These are phyloP conservation scores for Elaeis guineensis DNA, from an alignment of 176 grass and related monocot genomes.

Conservation along the genomic window DNA sequence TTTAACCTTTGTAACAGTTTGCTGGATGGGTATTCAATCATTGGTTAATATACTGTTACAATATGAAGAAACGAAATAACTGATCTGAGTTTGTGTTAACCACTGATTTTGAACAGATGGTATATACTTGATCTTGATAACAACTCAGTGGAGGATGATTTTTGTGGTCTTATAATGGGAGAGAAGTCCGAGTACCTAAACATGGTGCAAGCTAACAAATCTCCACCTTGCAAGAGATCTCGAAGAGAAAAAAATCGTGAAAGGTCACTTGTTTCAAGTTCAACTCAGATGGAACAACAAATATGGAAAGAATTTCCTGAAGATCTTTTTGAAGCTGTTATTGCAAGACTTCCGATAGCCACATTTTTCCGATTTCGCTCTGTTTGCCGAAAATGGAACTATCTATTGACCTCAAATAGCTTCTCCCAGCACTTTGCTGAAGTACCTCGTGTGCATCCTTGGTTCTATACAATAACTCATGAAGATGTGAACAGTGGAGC, in stretches of 20 bases:
- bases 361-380: conserved; percentile 78
- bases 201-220: conserved; percentile 50
- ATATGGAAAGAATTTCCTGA: conserved; percentile 90
- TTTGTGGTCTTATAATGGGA: conserved; percentile 38
- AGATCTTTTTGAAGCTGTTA: conserved; percentile 79
- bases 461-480: conserved; percentile 88
- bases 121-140: conserved; percentile 69
- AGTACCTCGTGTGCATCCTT: conserved; percentile 49
- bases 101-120: conserved; percentile 40
- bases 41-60: too few species aligned
- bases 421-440: conserved; percentile 55
- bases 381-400: conserved; percentile 81
- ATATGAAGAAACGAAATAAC: not conserved
- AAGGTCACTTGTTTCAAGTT: conserved; percentile 35
- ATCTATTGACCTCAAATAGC: conserved; percentile 54
- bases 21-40: too few species aligned
- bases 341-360: conserved; percentile 72
- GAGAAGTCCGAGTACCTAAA: conserved; percentile 41
- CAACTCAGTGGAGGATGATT: conserved; percentile 54
- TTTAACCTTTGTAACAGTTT: too few species aligned
- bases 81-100: not conserved
- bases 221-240: conserved; percentile 43
- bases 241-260: conserved; percentile 40
- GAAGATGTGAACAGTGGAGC: conserved; percentile 65
- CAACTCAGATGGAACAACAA: conserved; percentile 52